phyloP scores from a whole-genome alignment of 1,139 yeast genomes.

The Pichia sp. region DNA sequence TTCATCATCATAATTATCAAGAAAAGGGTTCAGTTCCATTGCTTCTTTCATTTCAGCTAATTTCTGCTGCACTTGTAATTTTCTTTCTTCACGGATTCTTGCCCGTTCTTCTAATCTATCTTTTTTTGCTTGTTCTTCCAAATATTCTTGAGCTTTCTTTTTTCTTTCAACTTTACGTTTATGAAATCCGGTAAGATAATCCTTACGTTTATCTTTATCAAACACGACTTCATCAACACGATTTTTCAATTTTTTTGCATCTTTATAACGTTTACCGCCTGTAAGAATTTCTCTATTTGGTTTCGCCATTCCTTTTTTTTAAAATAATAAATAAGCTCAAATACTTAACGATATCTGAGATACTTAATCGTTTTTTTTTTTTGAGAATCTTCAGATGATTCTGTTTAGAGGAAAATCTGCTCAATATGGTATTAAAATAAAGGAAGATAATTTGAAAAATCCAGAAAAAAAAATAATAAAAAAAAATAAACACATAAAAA shows the following conservation, averaged over 20 bases:
- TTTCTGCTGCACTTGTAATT: conserved; percentile 56
- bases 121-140: conserved; percentile 69
- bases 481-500: too few relatives aligned
- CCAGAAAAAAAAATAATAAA: too few relatives aligned
- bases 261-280: conserved; percentile 79
- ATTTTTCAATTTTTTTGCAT: conserved; percentile 53
- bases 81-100: conserved; percentile 61
- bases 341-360: too few relatives aligned
- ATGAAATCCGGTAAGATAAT: conserved; percentile 91
- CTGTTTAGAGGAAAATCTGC: too few relatives aligned
- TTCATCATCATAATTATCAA: conserved; percentile 20
- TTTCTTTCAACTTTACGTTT: conserved; percentile 85
- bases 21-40: conserved; percentile 17
- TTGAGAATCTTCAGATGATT: too few relatives aligned
- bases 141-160: conserved; percentile 72
- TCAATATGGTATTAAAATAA: too few relatives aligned
- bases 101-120: conserved; percentile 74
- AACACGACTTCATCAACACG: conserved; percentile 78
- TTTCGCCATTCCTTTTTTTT: too few relatives aligned
- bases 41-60: conserved; percentile 29
- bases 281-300: conserved; percentile 79
- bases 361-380: too few relatives aligned
- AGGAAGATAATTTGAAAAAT: too few relatives aligned
- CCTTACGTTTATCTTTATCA: conserved; percentile 67
- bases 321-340: too few relatives aligned